Evolutionary conservation across 805 yeast species (phyloP), one percentile per base, ranked within the genome.

Genomic region (Candida awuae): DNA sequence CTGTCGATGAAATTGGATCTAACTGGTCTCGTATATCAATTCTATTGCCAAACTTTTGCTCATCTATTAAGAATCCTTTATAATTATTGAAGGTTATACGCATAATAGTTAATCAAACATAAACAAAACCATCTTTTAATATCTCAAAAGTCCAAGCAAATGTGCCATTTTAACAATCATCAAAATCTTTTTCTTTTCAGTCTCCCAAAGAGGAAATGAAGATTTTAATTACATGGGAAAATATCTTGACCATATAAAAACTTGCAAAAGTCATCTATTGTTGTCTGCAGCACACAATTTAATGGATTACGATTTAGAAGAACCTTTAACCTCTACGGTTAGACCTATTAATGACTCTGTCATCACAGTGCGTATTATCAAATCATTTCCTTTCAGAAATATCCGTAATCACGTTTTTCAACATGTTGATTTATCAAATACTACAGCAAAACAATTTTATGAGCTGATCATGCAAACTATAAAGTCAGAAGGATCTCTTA

Each of bases 361-460:
- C 12, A 61, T 92, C 30, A 92, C 98, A 0, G 70, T 92, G 6
- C 73, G 98, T 42, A 73, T 92, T 17, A 75, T 92, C 53, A 90
- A 90, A 56, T 86, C 96, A 1, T 92, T 92, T 58, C 90, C 92
- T 18, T 85, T 83, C 62, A 71, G 96, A 63, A 87, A 90, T 51
- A 88, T 85, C 36, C 80, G 79, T 56, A 86, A 84, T 55, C 65
- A 80, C 44, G 74, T 88, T 8, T 60, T 87, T 33, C 73, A 70
- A 20, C 73, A 80, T 48, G 70, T 86, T 36, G 84, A 92, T 59
- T 71, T 92, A 53, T 72, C 77, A 43, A 65, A 62, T 8, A 76
- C 80, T 38, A 84, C 86, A 0, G 83, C 87, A 1, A 63, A 63
- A 34, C 75, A 77, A 48, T 64, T 92, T 16, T 68, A 80, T 26